A percentile compares a stretch with the other conserved stretches of the same genome.
Conservation (phyloP, 2,329 filamentous ascomycete species). For the Botrytis aclada region DNA sequence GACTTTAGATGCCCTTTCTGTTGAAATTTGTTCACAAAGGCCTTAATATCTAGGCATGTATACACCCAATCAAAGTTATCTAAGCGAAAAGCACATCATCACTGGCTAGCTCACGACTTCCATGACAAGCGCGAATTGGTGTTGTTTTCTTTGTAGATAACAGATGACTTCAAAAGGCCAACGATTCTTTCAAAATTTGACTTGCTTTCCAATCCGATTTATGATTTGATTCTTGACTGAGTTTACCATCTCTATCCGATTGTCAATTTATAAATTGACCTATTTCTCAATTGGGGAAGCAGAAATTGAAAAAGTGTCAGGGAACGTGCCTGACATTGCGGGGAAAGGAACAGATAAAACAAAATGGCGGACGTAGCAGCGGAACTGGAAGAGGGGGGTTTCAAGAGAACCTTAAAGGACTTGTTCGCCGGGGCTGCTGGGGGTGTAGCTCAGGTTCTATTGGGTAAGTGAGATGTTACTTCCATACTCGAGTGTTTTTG, state of each 20-base stretch:
- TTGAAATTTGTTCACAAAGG: neutral
- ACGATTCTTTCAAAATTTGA: neutral
- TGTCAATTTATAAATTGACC: neutral
- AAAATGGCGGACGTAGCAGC: slow-evolving; percentile 37
- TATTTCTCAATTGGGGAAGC: neutral
- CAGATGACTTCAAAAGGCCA: neutral
- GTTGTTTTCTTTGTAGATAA: slow-evolving; percentile 11
- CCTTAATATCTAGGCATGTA: neutral
- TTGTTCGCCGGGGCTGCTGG: slow-evolving; percentile 86
- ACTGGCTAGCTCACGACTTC: slow-evolving; percentile 3
- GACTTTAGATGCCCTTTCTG: neutral
- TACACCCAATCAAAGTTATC: neutral
- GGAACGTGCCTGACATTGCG: neutral
- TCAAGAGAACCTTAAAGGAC: slow-evolving; percentile 61
- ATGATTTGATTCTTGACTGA: neutral
- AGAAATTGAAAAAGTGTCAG: neutral
- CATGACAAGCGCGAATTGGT: slow-evolving; percentile 15
- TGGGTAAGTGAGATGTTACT: slow-evolving; percentile 61
- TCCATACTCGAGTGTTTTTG: slow-evolving; percentile 8
- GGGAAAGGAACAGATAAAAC: slow-evolving; percentile 14
- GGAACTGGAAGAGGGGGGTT: slow-evolving; percentile 36
- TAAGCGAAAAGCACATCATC: slow-evolving; percentile 19
- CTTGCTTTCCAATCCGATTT: neutral
- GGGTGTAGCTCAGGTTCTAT: slow-evolving; percentile 87
- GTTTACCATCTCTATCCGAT: neutral